A percentile compares a stretch with the other conserved stretches of the same genome.
Evolutionary conservation across 192 early-diverging fungal genomes (phyloP).

Genomic region (Geranomyces variabilis): DNA sequence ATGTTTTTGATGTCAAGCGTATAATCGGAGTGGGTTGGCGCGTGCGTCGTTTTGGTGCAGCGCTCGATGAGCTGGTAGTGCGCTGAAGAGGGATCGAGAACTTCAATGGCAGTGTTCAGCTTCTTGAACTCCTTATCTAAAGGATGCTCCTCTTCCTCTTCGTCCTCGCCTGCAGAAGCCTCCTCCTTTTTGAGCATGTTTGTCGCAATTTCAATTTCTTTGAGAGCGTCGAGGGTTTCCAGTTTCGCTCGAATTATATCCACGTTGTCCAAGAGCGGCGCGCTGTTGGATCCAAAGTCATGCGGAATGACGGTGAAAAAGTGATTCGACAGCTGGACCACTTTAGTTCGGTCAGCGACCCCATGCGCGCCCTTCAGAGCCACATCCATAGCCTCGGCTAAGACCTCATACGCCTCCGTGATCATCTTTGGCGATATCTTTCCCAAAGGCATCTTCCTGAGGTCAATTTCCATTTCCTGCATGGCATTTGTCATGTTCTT

Average conservation of each 20-base stretch:
- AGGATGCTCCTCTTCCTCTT: constrained; percentile 19
- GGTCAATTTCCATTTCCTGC: constrained; percentile 29
- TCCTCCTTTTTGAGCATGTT: constrained; percentile 11
- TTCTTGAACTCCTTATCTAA: constrained; percentile 25
- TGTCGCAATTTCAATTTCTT: constrained; percentile 32
- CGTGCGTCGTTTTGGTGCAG: constrained; percentile 66
- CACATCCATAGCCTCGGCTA: constrained; percentile 11
- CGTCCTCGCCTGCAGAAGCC: neutral
- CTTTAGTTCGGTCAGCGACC: neutral
- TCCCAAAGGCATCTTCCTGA: constrained; percentile 32
- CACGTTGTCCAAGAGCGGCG: constrained; percentile 23
- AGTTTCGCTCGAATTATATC: constrained; percentile 24
- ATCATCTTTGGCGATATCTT: constrained; percentile 26
- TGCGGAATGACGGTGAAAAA: constrained; percentile 31
- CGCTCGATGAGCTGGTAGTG: constrained; percentile 61
- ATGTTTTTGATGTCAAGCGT: constrained; percentile 40
- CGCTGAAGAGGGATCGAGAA: constrained; percentile 15
- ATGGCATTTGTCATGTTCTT: constrained; percentile 20
- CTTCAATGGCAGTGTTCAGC: constrained; percentile 18
- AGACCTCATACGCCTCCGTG: constrained; percentile 15
- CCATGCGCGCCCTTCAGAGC: neutral
- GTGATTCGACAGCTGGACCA: constrained; percentile 24
- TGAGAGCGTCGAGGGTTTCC: constrained; percentile 25
- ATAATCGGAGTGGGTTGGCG: constrained; percentile 54
- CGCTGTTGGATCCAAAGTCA: constrained; percentile 15